Evolutionary conservation across 805 yeast species (phyloP).

Genomic region (Hagleromyces aurorensis): DNA sequence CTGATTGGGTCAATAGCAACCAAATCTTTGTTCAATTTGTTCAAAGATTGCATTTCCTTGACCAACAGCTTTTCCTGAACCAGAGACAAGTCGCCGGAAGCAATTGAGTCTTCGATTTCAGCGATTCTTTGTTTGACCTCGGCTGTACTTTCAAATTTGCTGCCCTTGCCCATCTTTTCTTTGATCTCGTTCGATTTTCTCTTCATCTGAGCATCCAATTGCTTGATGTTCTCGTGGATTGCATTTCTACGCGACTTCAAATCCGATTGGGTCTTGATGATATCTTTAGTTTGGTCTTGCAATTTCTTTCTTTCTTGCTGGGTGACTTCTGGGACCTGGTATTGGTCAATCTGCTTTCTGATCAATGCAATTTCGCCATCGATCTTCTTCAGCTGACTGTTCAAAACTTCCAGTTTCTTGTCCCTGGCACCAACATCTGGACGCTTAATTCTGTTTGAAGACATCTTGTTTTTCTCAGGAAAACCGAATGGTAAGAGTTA

Average conservation of each 20-base stretch:
- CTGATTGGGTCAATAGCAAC: constrained; percentile 66
- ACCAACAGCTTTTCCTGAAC: constrained; percentile 85
- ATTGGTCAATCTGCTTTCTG: constrained; percentile 45
- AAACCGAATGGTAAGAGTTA: too few relatives aligned
- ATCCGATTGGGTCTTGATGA: constrained; percentile 40
- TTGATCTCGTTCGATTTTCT: constrained; percentile 69
- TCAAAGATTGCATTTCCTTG: constrained; percentile 76
- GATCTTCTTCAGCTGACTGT: constrained; percentile 54
- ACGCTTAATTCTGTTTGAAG: constrained; percentile 42
- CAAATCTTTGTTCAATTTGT: constrained; percentile 75
- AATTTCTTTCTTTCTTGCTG: constrained; percentile 49
- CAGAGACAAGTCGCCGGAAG: constrained; percentile 70
- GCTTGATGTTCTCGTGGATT: constrained; percentile 58
- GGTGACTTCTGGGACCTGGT: constrained; percentile 40
- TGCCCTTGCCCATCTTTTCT: constrained; percentile 34
- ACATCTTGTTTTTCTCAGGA: constrained; percentile 1
- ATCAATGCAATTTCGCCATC: constrained; percentile 47
- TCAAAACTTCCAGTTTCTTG: constrained; percentile 45
- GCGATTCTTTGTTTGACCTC: constrained; percentile 63
- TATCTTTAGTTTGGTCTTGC: constrained; percentile 38
- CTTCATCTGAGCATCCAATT: constrained; percentile 61
- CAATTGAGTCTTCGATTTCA: constrained; percentile 64
- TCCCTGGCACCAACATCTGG: constrained; percentile 66
- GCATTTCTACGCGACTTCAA: constrained; percentile 39
- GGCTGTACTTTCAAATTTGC: constrained; percentile 54